Evolutionary conservation across 768 basidiomycete species (phyloP), one percentile per base, ranked within the genome.

Genomic region (Hirschioporus abietinus): DNA sequence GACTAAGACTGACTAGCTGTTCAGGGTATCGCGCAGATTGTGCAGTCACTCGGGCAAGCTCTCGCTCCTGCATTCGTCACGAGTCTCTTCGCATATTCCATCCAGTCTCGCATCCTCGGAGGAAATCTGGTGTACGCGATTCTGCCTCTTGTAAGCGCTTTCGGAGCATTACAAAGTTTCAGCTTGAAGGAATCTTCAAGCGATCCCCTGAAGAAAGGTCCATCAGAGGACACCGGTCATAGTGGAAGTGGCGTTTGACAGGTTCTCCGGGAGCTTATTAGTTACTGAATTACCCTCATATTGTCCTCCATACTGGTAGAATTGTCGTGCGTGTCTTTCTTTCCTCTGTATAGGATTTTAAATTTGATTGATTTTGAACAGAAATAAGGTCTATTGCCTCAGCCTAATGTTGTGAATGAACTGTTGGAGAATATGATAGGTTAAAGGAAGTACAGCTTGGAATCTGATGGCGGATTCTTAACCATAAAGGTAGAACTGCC

Each of bases 11-110:
- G 30, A 30, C 30, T 8, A 30, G 30, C 42, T 5, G 7, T 20
- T 20, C 23, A 52, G 42, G 42, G 42, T 3, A 12, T 52, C 20
- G 42, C 42, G 42, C 42, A 6, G 20, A 20, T 52, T 20, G 42
- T 52, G 20, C 42, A 52, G 12, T 12, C 42, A 20, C 42, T 52
- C 2, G 42, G 42, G 15, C 68, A 68, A 27, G 70, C 70, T 35
- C 58, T 70, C 35, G 63, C 70, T 35, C 68, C 68, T 35, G 68
- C 68, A 30, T 66, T 68, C 57, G 66, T 66, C 0, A 68, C 68
- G 35, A 62, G 68, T 2, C 64, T 70, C 5, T 68, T 70, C 58
- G 70, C 70, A 1, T 52, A 63, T 27, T 70, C 70, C 24, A 64
- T 70, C 59, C 58, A 68, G 58, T 65, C 59, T 25, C 64, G 58